A percentile compares a stretch with the other conserved stretches of the same genome.
Conservation (phyloP, 768 basidiomycete genomes). For the Tricholoma bakamatsutake region DNA sequence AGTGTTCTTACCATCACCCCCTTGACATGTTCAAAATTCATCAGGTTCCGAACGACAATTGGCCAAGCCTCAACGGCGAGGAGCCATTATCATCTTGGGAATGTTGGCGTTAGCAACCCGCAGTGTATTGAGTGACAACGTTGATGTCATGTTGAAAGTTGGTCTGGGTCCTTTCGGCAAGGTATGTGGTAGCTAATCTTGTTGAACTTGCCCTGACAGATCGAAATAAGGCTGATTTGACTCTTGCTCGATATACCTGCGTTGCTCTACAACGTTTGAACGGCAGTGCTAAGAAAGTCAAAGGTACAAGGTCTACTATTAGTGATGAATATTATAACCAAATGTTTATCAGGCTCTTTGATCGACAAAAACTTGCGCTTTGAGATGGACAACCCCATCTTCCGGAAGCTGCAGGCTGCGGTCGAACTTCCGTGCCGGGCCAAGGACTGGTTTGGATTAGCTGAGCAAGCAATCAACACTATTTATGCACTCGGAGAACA, state of each 20-base stretch:
- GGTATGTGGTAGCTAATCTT: slow-evolving; percentile 33
- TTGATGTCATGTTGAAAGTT: slow-evolving; percentile 80
- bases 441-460: slow-evolving; percentile 95
- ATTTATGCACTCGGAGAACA: slow-evolving; percentile 93
- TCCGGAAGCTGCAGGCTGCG: slow-evolving; percentile 75
- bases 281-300: slow-evolving; percentile 95
- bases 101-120: slow-evolving; percentile 90
- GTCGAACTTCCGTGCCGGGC: slow-evolving; percentile 76
- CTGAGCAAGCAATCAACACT: slow-evolving; percentile 95
- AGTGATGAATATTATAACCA: not conserved
- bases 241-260: slow-evolving; percentile 89
- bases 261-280: slow-evolving; percentile 88
- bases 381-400: slow-evolving; percentile 83
- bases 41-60: slow-evolving; percentile 70
- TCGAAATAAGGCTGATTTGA: slow-evolving; percentile 65
- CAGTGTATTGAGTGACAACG: slow-evolving; percentile 66
- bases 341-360: slow-evolving; percentile 59
- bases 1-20: not conserved
- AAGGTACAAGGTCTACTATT: slow-evolving; percentile 47
- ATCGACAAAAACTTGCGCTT: slow-evolving; percentile 80
- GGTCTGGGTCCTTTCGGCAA: slow-evolving; percentile 83
- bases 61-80: slow-evolving; percentile 82
- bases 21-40: not conserved
- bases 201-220: not conserved
- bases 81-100: slow-evolving; percentile 93